A percentile compares a stretch with the other conserved stretches of the same genome.
Conservation (phyloP, 169 alveolate genomes). For the Plasmodium knowlesi region DNA sequence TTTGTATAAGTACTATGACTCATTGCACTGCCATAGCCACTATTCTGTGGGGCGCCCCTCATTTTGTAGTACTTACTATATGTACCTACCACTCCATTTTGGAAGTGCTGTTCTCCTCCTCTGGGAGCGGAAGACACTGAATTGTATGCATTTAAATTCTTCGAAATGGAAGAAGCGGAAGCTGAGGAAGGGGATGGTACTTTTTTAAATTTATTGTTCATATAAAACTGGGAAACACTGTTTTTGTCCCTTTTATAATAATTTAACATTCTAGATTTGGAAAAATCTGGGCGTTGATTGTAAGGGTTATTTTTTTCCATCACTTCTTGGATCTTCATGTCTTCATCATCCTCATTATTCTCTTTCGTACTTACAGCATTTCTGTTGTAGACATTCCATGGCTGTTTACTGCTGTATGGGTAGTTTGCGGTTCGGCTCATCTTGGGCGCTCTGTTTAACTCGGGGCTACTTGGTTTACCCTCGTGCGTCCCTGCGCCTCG, state of each 20-base stretch:
- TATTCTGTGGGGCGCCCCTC: background rate
- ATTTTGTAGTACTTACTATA: conserved; percentile 4
- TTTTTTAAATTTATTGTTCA: conserved; percentile 22
- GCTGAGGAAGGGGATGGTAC: background rate
- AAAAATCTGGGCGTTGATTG: background rate
- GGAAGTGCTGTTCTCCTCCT: background rate
- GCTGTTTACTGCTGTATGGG: conserved; percentile 5
- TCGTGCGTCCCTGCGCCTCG: background rate
- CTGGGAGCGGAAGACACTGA: background rate
- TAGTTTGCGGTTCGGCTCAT: background rate
- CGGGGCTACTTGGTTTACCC: background rate
- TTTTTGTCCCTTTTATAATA: conserved; percentile 51
- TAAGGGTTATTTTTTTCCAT: conserved; percentile 60
- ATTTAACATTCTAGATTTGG: conserved; percentile 8
- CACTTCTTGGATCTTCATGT: conserved; percentile 47
- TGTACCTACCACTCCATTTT: background rate
- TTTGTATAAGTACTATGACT: background rate
- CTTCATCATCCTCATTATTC: conserved; percentile 35
- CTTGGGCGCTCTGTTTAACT: background rate
- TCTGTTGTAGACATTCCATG: conserved; percentile 72
- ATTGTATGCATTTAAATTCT: background rate
- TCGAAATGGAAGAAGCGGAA: background rate
- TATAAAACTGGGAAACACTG: background rate
- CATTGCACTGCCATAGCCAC: background rate
- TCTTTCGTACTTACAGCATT: conserved; percentile 4